Conservation (phyloP, 106 monocot genomes). For the Dioscorea dumetorum region DNA sequence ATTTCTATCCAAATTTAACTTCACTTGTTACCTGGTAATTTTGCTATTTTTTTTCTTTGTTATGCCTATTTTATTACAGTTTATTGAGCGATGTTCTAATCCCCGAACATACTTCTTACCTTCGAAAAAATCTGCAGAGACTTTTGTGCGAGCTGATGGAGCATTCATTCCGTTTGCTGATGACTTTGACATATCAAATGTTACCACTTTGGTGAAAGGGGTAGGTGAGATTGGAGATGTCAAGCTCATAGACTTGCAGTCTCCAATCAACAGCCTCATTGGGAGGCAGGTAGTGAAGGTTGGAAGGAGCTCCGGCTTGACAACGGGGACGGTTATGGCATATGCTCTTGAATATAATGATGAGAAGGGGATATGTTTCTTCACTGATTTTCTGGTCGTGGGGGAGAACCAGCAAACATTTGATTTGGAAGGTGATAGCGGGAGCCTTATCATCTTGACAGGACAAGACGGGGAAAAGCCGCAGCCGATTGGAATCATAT, state of each 20-base stretch:
- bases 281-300: slow-evolving; percentile 87
- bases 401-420: slow-evolving; percentile 92
- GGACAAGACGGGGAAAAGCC: slow-evolving; percentile 57
- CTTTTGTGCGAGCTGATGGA: slow-evolving; percentile 95
- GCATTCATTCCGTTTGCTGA: slow-evolving; percentile 93
- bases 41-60: background rate
- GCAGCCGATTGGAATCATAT: slow-evolving; percentile 78
- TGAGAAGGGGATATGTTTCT: slow-evolving; percentile 90
- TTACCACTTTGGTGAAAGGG: slow-evolving; percentile 71
- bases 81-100: slow-evolving; percentile 14
- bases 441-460: slow-evolving; percentile 82
- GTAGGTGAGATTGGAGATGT: slow-evolving; percentile 83
- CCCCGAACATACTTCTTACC: slow-evolving; percentile 30
- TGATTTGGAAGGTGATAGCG: slow-evolving; percentile 96
- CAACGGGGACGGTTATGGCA: slow-evolving; percentile 74
- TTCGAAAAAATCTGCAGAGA: slow-evolving; percentile 60
- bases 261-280: slow-evolving; percentile 67
- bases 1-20: too few relatives aligned
- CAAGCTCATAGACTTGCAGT: slow-evolving; percentile 75
- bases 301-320: slow-evolving; percentile 86
- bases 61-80: background rate
- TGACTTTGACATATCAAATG: slow-evolving; percentile 69
- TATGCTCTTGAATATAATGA: slow-evolving; percentile 94
- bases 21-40: too few relatives aligned
- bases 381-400: slow-evolving; percentile 90